phyloP scores from a whole-genome alignment of 139 green algal genomes.

The Yamagishiella unicocca region DNA sequence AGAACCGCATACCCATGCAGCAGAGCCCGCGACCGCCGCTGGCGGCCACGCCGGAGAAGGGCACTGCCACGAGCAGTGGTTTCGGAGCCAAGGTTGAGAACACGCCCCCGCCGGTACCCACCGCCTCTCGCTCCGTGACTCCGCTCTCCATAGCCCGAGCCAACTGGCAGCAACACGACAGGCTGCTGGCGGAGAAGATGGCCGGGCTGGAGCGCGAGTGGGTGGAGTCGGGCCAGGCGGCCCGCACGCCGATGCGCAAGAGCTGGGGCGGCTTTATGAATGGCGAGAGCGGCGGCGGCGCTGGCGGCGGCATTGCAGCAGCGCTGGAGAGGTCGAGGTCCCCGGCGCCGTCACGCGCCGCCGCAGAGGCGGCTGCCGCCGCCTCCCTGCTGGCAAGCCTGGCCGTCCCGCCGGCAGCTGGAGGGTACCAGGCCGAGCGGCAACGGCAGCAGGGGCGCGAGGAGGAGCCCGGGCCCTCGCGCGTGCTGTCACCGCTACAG shows the following conservation, averaged over 20 bases:
- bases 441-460: background rate
- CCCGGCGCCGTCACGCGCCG: background rate
- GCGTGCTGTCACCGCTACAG: conserved; percentile 28
- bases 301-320: background rate
- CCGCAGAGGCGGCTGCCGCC: background rate
- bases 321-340: background rate
- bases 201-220: conserved; percentile 43
- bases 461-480: background rate
- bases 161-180: background rate
- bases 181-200: conserved; percentile 23
- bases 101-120: background rate
- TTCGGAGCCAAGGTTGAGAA: background rate
- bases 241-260: conserved; percentile 25
- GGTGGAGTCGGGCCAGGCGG: conserved; percentile 51
- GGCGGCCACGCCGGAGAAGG: background rate
- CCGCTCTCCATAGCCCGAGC: background rate
- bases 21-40: background rate
- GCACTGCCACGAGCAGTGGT: background rate
- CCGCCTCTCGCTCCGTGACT: background rate
- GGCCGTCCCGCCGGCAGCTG: background rate
- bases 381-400: background rate
- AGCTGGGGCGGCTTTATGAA: background rate
- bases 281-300: background rate
- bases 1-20: background rate
- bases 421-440: background rate